Percentiles rank a stretch among this genome's conserved stretches.
These are phyloP conservation scores for Tolypocladium inflatum DNA, from an alignment of 2,329 filamentous ascomycete genomes.

Conservation along the genomic window DNA sequence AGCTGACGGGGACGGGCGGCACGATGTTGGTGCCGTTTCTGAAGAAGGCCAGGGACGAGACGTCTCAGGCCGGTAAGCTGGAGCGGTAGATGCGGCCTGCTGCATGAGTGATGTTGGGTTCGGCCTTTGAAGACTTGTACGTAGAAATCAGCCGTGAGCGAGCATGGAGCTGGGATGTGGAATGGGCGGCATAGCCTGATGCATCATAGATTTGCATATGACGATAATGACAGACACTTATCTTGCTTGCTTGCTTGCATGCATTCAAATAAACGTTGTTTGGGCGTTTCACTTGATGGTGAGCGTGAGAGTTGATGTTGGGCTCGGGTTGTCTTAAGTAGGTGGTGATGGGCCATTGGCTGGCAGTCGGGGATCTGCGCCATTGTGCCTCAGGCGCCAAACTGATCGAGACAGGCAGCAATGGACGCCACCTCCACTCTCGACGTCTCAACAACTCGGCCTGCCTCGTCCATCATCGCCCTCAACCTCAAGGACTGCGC, in stretches of 20 bases:
- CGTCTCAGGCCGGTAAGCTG: slow-evolving; percentile 31
- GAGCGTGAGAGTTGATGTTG: background rate
- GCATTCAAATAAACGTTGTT: background rate
- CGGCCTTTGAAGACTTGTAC: background rate
- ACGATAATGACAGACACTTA: background rate
- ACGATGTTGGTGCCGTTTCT: slow-evolving; percentile 83
- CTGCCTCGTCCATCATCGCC: background rate
- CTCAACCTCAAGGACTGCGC: background rate
- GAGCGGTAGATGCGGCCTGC: slow-evolving; percentile 4
- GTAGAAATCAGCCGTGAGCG: background rate
- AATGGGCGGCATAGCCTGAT: background rate
- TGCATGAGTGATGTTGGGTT: background rate
- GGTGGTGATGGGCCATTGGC: background rate
- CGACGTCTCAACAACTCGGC: background rate
- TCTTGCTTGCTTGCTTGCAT: background rate
- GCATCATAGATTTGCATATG: background rate
- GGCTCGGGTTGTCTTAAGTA: background rate
- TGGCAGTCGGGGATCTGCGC: background rate
- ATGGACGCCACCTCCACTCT: background rate
- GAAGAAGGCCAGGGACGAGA: slow-evolving; percentile 83
- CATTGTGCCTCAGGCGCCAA: background rate
- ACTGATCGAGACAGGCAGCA: background rate
- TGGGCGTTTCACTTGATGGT: background rate
- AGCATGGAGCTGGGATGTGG: background rate
- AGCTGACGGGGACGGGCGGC: slow-evolving; percentile 76